Evolutionary conservation across 345 rosid genomes (phyloP).

Genomic region (Hibiscus tridactylites): DNA sequence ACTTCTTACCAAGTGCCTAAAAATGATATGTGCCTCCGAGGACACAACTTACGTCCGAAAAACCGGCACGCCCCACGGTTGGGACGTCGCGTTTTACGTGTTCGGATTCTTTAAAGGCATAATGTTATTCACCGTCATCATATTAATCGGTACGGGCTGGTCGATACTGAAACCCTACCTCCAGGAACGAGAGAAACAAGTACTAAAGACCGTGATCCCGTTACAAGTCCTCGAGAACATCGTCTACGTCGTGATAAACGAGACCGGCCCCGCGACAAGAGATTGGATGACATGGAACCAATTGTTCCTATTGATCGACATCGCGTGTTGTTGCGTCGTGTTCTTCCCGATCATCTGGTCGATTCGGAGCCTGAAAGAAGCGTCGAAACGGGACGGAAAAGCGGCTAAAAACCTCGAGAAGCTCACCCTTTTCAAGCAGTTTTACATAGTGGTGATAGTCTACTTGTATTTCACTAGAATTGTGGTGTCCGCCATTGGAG

Average conservation of each 20-base stretch:
- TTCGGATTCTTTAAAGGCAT: slow-evolving; percentile 54
- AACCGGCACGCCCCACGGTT: slow-evolving; percentile 52
- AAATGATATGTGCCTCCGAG: slow-evolving; percentile 43
- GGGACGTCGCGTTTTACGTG: slow-evolving; percentile 51
- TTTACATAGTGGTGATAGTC: slow-evolving; percentile 32
- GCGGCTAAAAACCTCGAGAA: slow-evolving; percentile 39
- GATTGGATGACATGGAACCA: slow-evolving; percentile 49
- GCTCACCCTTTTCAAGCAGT: slow-evolving; percentile 44
- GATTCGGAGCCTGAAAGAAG: slow-evolving; percentile 35
- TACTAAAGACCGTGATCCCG: slow-evolving; percentile 37
- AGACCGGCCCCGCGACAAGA: slow-evolving; percentile 41
- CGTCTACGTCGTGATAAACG: slow-evolving; percentile 33
- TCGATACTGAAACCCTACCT: slow-evolving; percentile 49
- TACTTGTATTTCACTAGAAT: slow-evolving; percentile 47
- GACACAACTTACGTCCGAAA: slow-evolving; percentile 28
- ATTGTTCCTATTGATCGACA: slow-evolving; percentile 35
- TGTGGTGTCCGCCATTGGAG: slow-evolving; percentile 29
- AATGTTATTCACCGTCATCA: slow-evolving; percentile 46
- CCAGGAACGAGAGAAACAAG: slow-evolving; percentile 45
- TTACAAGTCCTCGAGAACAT: slow-evolving; percentile 51
- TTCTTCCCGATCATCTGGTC: slow-evolving; percentile 56
- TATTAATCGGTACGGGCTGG: slow-evolving; percentile 54
- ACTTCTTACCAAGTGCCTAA: slow-evolving; percentile 37
- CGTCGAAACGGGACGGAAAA: slow-evolving; percentile 40
- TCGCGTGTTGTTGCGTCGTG: slow-evolving; percentile 45